Evolutionary conservation across 257 asterid species (phyloP).

Genomic region (Petunia secreta): DNA sequence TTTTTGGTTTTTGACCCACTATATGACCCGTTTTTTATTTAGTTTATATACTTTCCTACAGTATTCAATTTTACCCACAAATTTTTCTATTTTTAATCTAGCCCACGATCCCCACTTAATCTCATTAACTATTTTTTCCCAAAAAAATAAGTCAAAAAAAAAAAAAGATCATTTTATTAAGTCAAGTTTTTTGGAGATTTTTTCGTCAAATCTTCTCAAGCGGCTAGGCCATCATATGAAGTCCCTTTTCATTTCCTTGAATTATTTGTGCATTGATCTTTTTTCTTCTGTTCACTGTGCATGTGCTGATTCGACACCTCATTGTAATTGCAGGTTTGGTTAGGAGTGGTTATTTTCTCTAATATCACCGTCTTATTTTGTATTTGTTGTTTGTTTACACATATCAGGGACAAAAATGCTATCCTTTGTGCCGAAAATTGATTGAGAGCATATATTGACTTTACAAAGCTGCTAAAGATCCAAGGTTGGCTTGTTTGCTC

Average conservation of each 20-base stretch:
- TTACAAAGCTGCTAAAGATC: slow-evolving; percentile 93
- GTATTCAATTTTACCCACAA: too few relatives aligned
- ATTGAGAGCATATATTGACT: slow-evolving; percentile 98
- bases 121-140: too few relatives aligned
- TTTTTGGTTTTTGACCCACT: too few relatives aligned
- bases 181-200: too few relatives aligned
- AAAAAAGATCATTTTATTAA: too few relatives aligned
- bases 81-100: too few relatives aligned
- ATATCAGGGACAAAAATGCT: slow-evolving; percentile 98
- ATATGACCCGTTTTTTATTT: too few relatives aligned
- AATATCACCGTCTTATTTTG: slow-evolving; percentile 20
- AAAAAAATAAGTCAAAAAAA: too few relatives aligned
- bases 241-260: background rate
- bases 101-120: too few relatives aligned
- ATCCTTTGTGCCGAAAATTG: slow-evolving; percentile 93
- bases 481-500: slow-evolving; percentile 59
- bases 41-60: too few relatives aligned
- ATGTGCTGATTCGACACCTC: background rate
- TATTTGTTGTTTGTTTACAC: slow-evolving; percentile 20
- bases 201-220: background rate
- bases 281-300: background rate
- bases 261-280: background rate
- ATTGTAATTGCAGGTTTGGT: background rate
- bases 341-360: slow-evolving; percentile 20
- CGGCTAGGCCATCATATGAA: background rate